Base-by-base conservation (phyloP, 192 early-diverging fungal genomes). In the Dissophora globulifera region DNA sequence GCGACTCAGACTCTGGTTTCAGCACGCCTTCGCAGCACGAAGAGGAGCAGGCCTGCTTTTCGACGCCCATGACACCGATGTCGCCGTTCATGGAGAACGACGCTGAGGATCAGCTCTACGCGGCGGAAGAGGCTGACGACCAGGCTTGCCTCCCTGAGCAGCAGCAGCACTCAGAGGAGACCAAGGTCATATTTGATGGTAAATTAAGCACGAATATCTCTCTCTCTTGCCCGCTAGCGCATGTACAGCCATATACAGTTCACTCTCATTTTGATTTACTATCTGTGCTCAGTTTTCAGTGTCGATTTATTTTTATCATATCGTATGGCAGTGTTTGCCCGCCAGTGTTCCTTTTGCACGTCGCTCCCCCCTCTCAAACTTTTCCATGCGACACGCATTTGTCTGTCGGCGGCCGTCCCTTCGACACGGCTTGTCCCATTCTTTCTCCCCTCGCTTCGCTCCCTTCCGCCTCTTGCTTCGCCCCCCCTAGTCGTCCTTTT, bases 11-110 rank as follows among this genome's bases (percentile, higher is more conserved):
- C 52, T 76, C 72, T 29, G 72, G 72, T 1, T 67, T 76, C 35
- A 76, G 72, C 58, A 76, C 72, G 13, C 72, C 72, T 9, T 61
- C 64, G 10, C 63, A 54, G 13, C 50, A 66, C 45, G 64, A 66
- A 32, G 72, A 76, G 15, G 57, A 66, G 38, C 52, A 71, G 22
- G 19, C 27, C 55, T 70, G 67, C 51, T 74, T 74, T 35, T 63
- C 69, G 10, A 64, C 69, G 38, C 69, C 72, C 20, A 76, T 76
- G 72, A 76, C 72, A 0, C 72, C 72, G 30, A 76, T 76, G 72
- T 76, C 72, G 32, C 72, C 72, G 10, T 76, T 76, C 42, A 60
- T 76, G 63, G 72, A 76, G 47, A 66, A 50, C 47, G 72, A 76
- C 26, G 29, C 69, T 30, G 69, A 76, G 40, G 63, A 76, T 10